Percentiles rank a stretch among this genome's conserved stretches.
phyloP scores from a whole-genome alignment of 495 filamentous ascomycete species.

The Jackrogersella minutella region DNA sequence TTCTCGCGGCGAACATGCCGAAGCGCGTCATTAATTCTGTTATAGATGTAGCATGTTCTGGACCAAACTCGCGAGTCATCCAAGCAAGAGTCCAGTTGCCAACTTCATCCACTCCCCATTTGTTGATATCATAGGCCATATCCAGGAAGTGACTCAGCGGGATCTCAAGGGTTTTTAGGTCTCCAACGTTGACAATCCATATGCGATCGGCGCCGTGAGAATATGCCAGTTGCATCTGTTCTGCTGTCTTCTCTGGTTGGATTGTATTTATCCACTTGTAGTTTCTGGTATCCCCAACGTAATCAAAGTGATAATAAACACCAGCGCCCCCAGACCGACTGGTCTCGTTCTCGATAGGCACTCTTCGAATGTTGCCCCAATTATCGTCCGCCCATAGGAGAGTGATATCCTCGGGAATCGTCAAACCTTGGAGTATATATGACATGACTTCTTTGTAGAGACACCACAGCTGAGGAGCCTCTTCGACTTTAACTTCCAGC shows the following conservation, averaged over 20 bases:
- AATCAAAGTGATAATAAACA: constrained; percentile 83
- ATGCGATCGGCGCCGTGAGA: constrained; percentile 69
- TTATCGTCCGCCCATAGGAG: constrained; percentile 81
- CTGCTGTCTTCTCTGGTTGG: constrained; percentile 68
- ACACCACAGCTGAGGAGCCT: constrained; percentile 76
- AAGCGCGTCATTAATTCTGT: constrained; percentile 67
- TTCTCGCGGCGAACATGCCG: constrained; percentile 66
- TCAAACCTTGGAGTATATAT: constrained; percentile 70
- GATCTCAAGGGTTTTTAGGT: constrained; percentile 73
- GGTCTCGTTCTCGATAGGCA: constrained; percentile 69
- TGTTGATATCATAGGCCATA: constrained; percentile 68
- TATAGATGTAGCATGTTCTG: constrained; percentile 57
- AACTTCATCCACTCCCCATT: constrained; percentile 63
- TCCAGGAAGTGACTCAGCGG: constrained; percentile 74
- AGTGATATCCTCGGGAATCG: constrained; percentile 75
- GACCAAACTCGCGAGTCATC: constrained; percentile 68
- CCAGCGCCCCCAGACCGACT: constrained; percentile 70
- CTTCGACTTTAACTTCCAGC: constrained; percentile 60
- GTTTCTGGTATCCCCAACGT: constrained; percentile 68
- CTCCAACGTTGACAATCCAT: constrained; percentile 81
- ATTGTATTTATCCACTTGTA: constrained; percentile 80
- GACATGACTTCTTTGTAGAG: constrained; percentile 76
- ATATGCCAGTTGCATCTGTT: constrained; percentile 71
- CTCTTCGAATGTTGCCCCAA: constrained; percentile 71
- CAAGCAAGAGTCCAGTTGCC: constrained; percentile 63